Base-by-base conservation (phyloP, 768 basidiomycete species). In the Auriscalpium microsporum region DNA sequence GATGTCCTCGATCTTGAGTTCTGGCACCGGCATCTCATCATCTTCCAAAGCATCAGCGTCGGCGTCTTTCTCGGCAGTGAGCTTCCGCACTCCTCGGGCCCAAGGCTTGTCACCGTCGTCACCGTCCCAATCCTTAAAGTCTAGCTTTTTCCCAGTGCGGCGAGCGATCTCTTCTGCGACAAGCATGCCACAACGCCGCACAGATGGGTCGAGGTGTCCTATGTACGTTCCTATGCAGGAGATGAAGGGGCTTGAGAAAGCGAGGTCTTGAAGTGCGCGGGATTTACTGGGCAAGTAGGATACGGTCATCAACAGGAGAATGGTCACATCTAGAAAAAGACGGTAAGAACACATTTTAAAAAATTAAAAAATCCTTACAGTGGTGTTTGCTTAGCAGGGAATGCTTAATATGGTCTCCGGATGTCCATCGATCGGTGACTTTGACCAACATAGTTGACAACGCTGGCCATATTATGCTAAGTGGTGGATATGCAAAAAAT, bases 181-280 rank as follows among this genome's bases (percentile, higher is more conserved):
- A 36, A 97, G 78, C 93, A 99, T 95, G 3, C 96, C 96, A 61
- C 92, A 88, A 23, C 85, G 78, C 4, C 95, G 84, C 17, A 96
- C 78, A 4, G 83, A 75, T 1, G 74, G 70, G 52, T 95, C 91
- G 7, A 84, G 70, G 68, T 95, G 91, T 1, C 76, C 76, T 46
- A 99, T 82, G 64, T 96, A 97, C 6, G 71, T 69, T 7, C 84
- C 80, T 47, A 96, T 76, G 11, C 81, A 81, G 19, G 73, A 71
- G 58, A 97, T 77, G 64, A 97, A 86, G 1, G 73, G 56, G 5
- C 82, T 72, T 11, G 80, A 82, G 34, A 78, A 68, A 2, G 81
- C 76, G 4, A 87, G 67, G 9, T 72, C 68, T 36, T 69, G 63
- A 11, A 83, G 58, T 33, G 72, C 64, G 1, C 72, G 65, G 14